phyloP scores from a whole-genome alignment of 75 land plant species.

The Pinus albicaulis region DNA sequence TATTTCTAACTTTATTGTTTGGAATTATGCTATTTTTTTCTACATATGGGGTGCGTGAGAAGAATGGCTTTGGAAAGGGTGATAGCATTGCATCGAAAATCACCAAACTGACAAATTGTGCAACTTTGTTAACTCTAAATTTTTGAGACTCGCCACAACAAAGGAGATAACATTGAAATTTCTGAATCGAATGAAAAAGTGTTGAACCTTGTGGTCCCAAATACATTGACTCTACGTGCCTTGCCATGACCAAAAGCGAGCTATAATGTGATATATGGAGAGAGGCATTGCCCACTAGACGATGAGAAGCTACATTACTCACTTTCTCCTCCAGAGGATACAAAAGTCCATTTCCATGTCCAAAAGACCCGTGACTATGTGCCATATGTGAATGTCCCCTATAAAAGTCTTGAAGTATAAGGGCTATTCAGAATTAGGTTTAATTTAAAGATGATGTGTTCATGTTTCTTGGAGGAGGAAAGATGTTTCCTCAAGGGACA shows the following conservation, averaged over 20 bases:
- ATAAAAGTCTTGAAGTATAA: conserved; percentile 86
- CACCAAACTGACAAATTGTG: conserved; percentile 52
- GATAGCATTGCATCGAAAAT: conserved; percentile 64
- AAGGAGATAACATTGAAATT: conserved; percentile 1
- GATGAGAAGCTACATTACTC: conserved; percentile 68
- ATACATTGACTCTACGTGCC: neutral
- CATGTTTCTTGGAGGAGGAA: conserved; percentile 95
- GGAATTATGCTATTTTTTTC: conserved; percentile 77
- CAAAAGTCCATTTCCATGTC: conserved; percentile 90
- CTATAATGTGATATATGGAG: conserved; percentile 71
- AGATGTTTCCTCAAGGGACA: conserved; percentile 87
- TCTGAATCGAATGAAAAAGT: conserved; percentile 10
- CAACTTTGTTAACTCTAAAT: neutral
- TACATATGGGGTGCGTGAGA: conserved; percentile 80
- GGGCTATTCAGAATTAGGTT: conserved; percentile 94
- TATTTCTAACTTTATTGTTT: conserved; percentile 2
- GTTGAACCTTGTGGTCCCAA: neutral
- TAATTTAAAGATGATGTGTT: conserved; percentile 87
- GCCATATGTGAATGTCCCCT: conserved; percentile 91
- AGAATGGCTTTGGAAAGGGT: conserved; percentile 70
- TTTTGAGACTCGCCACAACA: neutral
- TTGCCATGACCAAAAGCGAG: conserved; percentile 52
- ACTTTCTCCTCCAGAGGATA: conserved; percentile 93
- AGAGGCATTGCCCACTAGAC: conserved; percentile 84
- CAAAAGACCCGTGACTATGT: conserved; percentile 92